phyloP scores from a whole-genome alignment of 306 rosid species.

The Carpinus viminea region DNA sequence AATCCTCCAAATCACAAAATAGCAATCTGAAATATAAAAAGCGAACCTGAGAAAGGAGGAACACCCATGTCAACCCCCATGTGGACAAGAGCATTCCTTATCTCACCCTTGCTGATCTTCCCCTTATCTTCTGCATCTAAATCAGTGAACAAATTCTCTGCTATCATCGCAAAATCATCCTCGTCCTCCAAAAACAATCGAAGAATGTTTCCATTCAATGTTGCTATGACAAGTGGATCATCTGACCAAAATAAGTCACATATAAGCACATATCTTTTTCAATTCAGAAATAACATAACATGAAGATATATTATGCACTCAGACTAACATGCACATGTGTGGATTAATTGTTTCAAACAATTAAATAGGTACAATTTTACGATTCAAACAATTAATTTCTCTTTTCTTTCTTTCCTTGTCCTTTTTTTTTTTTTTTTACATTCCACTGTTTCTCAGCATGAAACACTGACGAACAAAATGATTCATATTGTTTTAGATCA shows the following conservation, averaged over 20 bases:
- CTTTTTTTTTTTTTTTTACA: not conserved
- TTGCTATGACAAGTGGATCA: conserved; percentile 73
- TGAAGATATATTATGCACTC: not conserved
- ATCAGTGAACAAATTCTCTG: conserved; percentile 83
- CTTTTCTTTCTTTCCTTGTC: not conserved
- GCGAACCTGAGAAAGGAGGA: conserved; percentile 86
- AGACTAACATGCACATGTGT: not conserved
- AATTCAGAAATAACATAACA: not conserved
- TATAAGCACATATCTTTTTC: conserved; percentile 3
- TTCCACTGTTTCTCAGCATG: not conserved
- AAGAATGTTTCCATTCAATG: conserved; percentile 79
- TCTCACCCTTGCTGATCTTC: conserved; percentile 73
- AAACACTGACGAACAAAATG: not conserved
- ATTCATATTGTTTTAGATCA: not conserved
- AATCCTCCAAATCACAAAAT: not conserved
- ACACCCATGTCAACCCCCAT: conserved; percentile 98
- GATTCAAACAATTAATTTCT: not conserved
- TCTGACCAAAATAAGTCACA: conserved; percentile 43
- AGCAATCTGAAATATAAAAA: not conserved
- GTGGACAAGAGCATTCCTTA: conserved; percentile 66
- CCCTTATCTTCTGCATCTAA: conserved; percentile 88
- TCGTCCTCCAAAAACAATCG: conserved; percentile 74
- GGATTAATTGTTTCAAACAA: not conserved
- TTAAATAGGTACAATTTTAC: no score
- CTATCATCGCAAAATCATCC: conserved; percentile 95